A percentile compares a stretch with the other conserved stretches of the same genome.
Evolutionary conservation across 345 rosid genomes (phyloP).

Genomic region (Brassica nigra): DNA sequence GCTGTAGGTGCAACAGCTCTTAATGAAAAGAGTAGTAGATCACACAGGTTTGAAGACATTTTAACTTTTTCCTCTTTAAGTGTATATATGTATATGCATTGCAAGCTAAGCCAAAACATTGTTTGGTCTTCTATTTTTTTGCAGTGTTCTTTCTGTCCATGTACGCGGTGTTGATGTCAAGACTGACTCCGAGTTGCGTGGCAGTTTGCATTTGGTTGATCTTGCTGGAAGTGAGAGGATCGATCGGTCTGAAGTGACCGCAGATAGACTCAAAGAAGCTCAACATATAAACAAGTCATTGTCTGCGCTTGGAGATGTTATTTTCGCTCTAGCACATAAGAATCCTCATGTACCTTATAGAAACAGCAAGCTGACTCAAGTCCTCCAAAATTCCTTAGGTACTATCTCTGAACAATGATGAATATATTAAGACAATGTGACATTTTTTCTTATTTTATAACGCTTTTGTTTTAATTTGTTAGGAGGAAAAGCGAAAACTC

Average conservation of each 20-base stretch:
- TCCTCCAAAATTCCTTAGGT: constrained; percentile 92
- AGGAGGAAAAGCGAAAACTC: constrained; percentile 96
- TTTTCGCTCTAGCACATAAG: constrained; percentile 81
- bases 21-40: constrained; percentile 93
- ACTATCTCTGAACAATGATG: constrained; percentile 2
- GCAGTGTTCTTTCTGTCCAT: constrained; percentile 89
- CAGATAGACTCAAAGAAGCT: constrained; percentile 89
- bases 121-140: not conserved
- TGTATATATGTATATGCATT: not conserved
- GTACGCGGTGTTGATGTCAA: constrained; percentile 66
- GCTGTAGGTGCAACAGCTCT: constrained; percentile 82
- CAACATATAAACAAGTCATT: constrained; percentile 91
- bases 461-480: constrained; percentile 7
- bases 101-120: not conserved
- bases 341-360: constrained; percentile 82
- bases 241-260: constrained; percentile 89
- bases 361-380: constrained; percentile 96
- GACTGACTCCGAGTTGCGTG: constrained; percentile 61
- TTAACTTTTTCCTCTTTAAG: not conserved
- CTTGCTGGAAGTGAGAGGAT: constrained; percentile 96
- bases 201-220: constrained; percentile 84
- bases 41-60: constrained; percentile 64
- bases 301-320: constrained; percentile 93
- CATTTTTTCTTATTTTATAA: not conserved
- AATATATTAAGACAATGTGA: not conserved